phyloP scores from a whole-genome alignment of 164 flowering plant genomes.

The Kingdonia uniflora region DNA sequence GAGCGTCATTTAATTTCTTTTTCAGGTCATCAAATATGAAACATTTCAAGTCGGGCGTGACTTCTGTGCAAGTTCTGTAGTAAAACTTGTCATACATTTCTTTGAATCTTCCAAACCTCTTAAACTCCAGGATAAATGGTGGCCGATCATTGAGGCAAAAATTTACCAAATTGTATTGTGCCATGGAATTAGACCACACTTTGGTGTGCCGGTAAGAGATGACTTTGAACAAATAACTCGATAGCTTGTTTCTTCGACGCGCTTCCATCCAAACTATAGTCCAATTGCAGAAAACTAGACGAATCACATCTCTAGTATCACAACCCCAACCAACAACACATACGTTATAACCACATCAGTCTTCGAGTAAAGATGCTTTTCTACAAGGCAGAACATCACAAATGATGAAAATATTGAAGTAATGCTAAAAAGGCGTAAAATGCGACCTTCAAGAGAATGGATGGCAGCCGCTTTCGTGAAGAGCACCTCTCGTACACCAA shows the following conservation, averaged over 20 bases:
- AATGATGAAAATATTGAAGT: not conserved
- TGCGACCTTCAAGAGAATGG: not conserved
- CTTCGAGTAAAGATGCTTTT: not conserved
- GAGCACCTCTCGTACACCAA: conserved; percentile 22
- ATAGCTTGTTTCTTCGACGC: not conserved
- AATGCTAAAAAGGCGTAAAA: conserved; percentile 1
- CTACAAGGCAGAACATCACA: not conserved
- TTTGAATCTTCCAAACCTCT: not conserved
- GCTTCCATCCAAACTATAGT: conserved; percentile 3
- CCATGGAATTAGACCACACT: conserved; percentile 10
- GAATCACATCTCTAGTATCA: not conserved
- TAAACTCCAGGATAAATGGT: not conserved
- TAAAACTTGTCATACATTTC: not conserved
- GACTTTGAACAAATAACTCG: not conserved
- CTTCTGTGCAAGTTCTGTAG: not conserved
- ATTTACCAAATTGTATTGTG: conserved; percentile 9
- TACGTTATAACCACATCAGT: not conserved
- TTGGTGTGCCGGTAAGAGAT: not conserved
- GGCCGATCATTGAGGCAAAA: conserved; percentile 7
- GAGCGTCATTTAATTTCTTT: not conserved
- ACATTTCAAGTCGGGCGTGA: conserved; percentile 1
- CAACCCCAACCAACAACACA: not conserved
- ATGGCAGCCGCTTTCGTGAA: conserved; percentile 21
- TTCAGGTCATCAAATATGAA: conserved; percentile 16
- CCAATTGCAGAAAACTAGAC: conserved; percentile 1